Conservation (phyloP, 139 green algal species). For the Dunaliella sp. region DNA sequence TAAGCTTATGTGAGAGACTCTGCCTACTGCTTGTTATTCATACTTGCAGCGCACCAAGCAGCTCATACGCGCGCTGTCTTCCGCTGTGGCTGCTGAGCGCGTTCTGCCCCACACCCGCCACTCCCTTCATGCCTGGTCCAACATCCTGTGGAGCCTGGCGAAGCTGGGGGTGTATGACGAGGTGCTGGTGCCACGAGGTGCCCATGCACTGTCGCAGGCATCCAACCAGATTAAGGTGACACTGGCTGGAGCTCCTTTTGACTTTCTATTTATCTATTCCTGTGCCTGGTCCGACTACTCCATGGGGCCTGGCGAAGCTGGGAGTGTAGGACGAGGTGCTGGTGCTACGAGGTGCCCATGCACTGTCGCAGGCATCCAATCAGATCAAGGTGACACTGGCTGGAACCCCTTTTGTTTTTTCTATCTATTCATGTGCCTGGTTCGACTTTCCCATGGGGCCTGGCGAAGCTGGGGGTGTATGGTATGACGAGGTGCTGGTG, state of each 20-base stretch:
- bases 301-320: background rate
- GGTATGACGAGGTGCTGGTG: background rate
- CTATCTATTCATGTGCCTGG: no score
- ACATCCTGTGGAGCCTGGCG: background rate
- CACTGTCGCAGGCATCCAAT: background rate
- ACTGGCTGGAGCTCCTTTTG: no score
- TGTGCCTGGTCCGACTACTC: no score
- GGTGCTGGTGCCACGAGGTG: background rate
- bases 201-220: background rate
- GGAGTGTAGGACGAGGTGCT: background rate
- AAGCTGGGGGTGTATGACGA: background rate
- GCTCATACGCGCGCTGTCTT: background rate
- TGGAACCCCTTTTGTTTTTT: no score
- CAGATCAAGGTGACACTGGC: background rate
- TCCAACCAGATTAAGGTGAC: background rate
- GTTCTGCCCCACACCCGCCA: background rate
- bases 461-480: background rate
- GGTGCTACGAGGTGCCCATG: background rate
- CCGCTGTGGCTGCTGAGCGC: background rate
- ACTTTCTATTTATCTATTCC: no score
- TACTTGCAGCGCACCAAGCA: background rate
- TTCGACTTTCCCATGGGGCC: background rate
- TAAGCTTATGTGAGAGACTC: no score
- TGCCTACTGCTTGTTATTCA: no score
- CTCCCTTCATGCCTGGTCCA: background rate